Base-by-base conservation (phyloP, 768 basidiomycete genomes). In the Zangia roseola region DNA sequence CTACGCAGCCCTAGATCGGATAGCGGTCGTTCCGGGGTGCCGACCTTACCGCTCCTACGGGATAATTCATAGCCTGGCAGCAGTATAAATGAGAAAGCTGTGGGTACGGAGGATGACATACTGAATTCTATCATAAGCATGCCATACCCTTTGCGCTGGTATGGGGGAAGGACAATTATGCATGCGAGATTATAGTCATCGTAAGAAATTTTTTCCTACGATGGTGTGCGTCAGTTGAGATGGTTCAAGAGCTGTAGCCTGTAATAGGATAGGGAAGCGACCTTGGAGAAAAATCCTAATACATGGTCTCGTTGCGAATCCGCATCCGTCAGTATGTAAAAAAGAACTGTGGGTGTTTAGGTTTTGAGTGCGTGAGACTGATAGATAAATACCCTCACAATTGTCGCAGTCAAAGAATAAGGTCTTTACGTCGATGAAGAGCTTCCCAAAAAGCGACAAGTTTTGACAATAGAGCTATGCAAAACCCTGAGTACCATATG, bases 341-440 rank as follows among this genome's bases (percentile, higher is more conserved):
- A 99, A 34, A 90, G 68, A 68, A 98, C 91, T 60, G 28, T 40
- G 50, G 8, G 40, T 14, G 6, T 21, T 47, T 16, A 49, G 45
- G 6, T 2, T 17, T 5, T 30, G 12, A 23, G 14, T 17, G 35
- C 8, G 13, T 10, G 10, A 42, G 20, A 49, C 24, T 19, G 26
- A 45, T n/a, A n/a, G n/a, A n/a, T n/a, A n/a, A 5, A 4, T n/a
- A 23, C 3, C 59, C 87, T 52, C 55, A 90, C 91, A 91, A 58
- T 88, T 89, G 56, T 91, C 88, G 50, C 82, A 84, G 60, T 94
- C 91, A 61, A 92, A 95, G 69, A 91, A 94, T 14, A 94, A 71
- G 10, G 94, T 95, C 71, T 99, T 99, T 54, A 94, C 88, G 60
- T 98, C 97, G 61, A 98, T 97, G 67, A 99, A 98, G n/a, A 98